Evolutionary conservation across 192 early-diverging fungal genomes (phyloP).

Genomic region (Umbelopsis isabellina): DNA sequence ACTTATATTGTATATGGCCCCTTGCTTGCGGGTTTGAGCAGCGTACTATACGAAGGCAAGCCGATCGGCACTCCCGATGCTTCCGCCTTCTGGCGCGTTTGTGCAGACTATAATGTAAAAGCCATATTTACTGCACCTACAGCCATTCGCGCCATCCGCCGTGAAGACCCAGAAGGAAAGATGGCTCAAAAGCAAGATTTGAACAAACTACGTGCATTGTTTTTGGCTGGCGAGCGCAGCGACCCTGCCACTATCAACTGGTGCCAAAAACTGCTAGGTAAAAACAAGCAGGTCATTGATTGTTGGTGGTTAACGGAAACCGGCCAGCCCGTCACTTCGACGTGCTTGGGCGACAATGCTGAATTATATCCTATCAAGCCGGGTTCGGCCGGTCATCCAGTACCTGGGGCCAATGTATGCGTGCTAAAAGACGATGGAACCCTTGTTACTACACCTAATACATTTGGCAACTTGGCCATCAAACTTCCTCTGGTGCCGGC

Average conservation of each 20-base stretch:
- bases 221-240: conserved; percentile 82
- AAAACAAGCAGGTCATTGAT: conserved; percentile 67
- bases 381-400: conserved; percentile 78
- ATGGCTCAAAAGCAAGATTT: conserved; percentile 65
- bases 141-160: conserved; percentile 76
- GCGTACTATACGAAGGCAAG: conserved; percentile 86
- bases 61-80: conserved; percentile 82
- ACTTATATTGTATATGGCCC: conserved; percentile 82
- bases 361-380: conserved; percentile 47
- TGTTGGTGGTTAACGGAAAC: conserved; percentile 91
- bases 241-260: conserved; percentile 77
- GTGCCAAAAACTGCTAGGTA: conserved; percentile 47
- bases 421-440: conserved; percentile 53
- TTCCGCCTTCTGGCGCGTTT: conserved; percentile 78
- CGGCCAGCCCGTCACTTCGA: conserved; percentile 80
- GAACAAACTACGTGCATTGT: conserved; percentile 61
- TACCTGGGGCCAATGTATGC: conserved; percentile 77
- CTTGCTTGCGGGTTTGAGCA: conserved; percentile 73
- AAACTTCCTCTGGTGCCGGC: conserved; percentile 83
- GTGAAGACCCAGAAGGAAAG: conserved; percentile 74
- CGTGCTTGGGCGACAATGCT: conserved; percentile 58
- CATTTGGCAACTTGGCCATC: conserved; percentile 77
- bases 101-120: conserved; percentile 76
- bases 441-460: conserved; percentile 52
- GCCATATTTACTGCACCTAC: conserved; percentile 86